Percentiles rank a stretch among this genome's conserved stretches.
phyloP scores from a whole-genome alignment of 139 green algal genomes.

The Chlamydomonas asymmetrica region DNA sequence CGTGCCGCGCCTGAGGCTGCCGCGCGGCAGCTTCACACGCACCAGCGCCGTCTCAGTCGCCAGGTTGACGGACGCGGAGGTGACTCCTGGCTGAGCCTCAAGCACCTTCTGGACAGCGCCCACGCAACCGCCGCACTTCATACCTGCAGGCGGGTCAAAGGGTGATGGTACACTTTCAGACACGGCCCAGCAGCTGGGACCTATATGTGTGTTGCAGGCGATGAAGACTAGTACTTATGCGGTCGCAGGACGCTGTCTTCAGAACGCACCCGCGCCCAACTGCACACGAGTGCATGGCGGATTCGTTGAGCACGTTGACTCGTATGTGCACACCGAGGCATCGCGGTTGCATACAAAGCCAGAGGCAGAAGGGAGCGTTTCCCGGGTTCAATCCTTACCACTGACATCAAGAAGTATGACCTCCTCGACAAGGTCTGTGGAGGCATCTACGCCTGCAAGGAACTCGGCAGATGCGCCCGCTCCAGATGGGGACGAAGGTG shows the following conservation, averaged over 20 bases:
- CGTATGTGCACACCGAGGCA: background rate
- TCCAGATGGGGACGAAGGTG: background rate
- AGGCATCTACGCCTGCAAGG: slow-evolving; percentile 26
- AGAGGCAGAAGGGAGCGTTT: background rate
- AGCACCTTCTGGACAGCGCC: slow-evolving; percentile 75
- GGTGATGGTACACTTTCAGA: background rate
- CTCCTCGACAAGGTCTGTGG: slow-evolving; percentile 55
- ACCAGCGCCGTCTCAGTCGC: slow-evolving; percentile 89
- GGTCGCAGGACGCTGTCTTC: background rate
- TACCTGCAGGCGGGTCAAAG: slow-evolving; percentile 57
- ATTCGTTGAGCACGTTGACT: background rate
- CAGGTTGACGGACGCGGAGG: slow-evolving; percentile 81
- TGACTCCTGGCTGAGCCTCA: slow-evolving; percentile 54
- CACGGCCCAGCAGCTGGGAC: background rate
- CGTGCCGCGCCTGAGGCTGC: background rate
- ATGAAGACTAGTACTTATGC: background rate
- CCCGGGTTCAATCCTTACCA: slow-evolving; percentile 37
- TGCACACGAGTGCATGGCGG: background rate
- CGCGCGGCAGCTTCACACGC: slow-evolving; percentile 53
- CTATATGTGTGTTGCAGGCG: background rate
- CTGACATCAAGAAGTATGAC: slow-evolving; percentile 79
- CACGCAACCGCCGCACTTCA: slow-evolving; percentile 90
- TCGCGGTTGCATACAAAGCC: background rate
- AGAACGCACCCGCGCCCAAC: background rate
- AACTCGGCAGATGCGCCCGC: background rate